Base-by-base conservation (phyloP, 306 rosid species). In the Ceratonia siliqua region DNA sequence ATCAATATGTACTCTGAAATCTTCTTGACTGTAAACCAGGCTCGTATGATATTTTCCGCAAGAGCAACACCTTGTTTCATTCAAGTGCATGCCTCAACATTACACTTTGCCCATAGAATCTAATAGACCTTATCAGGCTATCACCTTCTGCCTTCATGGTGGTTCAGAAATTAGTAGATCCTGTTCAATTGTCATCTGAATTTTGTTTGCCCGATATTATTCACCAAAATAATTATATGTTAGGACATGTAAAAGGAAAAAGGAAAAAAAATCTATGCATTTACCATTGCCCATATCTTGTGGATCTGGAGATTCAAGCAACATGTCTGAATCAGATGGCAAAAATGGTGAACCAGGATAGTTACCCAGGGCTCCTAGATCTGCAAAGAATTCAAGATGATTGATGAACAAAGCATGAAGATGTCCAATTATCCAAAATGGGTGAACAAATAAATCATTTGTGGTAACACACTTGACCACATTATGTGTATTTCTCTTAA, bases 281-380 rank as follows among this genome's bases (percentile, higher is more conserved):
- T 41, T 33, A 28, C 53, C 68, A 78, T 81, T 86, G 90, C 97
- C 97, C 83, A 94, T 87, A 84, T 88, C 98, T 53, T 90, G 93
- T 84, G 84, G 96, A 79, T 91, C 97, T 2, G 97, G 91, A 58
- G 98, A 94, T 75, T 94, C 95, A 6, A 91, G 90, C 79, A 91
- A 87, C 66, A 94, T 88, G 68, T 94, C 98, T 18, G 97, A 90
- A 80, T 91, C 97, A 13, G 96, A 94, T 9, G 91, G 93, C 77
- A 94, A 82, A 86, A 94, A 94, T 32, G 98, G 95, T 15, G 98
- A 94, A 65, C 97, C 95, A n/a, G 94, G 88, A 77, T 91, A 91
- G 88, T 90, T 94, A 46, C 92, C 98, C 36, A 91, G 74, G 74
- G 95, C 92, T 85, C 96, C 98, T 71, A 94, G 86, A 84, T 94